phyloP scores from a whole-genome alignment of 2,329 filamentous ascomycete species.

The Truncatella angustata region DNA sequence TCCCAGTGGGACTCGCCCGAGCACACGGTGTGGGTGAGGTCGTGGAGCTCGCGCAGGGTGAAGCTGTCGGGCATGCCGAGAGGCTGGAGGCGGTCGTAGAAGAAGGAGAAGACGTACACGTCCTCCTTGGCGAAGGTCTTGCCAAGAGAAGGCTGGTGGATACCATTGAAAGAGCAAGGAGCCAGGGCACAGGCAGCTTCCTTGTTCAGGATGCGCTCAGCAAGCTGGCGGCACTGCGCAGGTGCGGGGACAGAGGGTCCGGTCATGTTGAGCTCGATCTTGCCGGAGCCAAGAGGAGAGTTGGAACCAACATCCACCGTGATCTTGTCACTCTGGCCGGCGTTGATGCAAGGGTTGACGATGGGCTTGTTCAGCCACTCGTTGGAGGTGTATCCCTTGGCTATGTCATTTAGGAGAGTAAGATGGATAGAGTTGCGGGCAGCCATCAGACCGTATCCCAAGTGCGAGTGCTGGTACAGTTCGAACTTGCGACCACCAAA shows the following conservation, averaged over 20 bases:
- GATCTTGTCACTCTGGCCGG: conserved; percentile 73
- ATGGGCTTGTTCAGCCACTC: conserved; percentile 30
- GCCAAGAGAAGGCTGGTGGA: conserved; percentile 87
- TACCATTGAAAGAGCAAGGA: conserved; percentile 97
- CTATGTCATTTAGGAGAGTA: conserved; percentile 69
- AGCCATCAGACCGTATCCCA: conserved; percentile 95
- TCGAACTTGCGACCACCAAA: conserved; percentile 91
- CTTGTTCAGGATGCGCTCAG: conserved; percentile 89
- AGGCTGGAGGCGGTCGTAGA: conserved; percentile 90
- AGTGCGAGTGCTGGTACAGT: conserved; percentile 96
- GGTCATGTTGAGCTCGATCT: conserved; percentile 78
- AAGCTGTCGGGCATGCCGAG: conserved; percentile 99
- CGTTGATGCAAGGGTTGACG: conserved; percentile 64
- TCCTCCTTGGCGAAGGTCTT: conserved; percentile 93
- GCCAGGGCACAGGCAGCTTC: conserved; percentile 76
- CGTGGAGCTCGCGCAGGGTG: conserved; percentile 84
- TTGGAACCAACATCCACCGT: conserved; percentile 66
- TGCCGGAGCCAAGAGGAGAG: conserved; percentile 61
- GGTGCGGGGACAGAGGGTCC: conserved; percentile 74
- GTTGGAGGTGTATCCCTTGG: conserved; percentile 57
- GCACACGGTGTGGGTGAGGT: conserved; percentile 83
- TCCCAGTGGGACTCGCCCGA: conserved; percentile 75
- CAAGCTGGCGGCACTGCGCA: conserved; percentile 84
- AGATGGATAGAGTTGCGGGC: conserved; percentile 85
- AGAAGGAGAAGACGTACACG: conserved; percentile 96